Percentiles rank a stretch among this genome's conserved stretches.
phyloP scores from a whole-genome alignment of 148 eudicot species.

The Vaccinium macrocarpon region DNA sequence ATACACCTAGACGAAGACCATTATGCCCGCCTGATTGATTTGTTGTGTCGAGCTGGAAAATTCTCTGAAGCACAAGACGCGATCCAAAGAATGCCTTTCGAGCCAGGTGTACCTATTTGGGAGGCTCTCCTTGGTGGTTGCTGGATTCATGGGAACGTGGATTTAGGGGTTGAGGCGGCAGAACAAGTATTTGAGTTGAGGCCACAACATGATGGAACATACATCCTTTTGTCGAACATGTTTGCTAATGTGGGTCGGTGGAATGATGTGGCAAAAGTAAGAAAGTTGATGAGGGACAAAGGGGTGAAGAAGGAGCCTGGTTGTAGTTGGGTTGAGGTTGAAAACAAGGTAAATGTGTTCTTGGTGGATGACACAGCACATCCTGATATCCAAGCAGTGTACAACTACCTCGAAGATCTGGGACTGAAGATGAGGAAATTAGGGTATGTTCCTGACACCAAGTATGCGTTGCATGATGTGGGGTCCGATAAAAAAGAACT shows the following conservation, averaged over 20 bases:
- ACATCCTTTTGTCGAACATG: constrained; percentile 55
- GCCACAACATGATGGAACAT: constrained; percentile 61
- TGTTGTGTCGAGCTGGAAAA: constrained; percentile 60
- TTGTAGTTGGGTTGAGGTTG: constrained; percentile 69
- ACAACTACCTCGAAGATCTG: constrained; percentile 48
- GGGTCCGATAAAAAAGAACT: constrained; percentile 55
- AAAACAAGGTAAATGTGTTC: constrained; percentile 55
- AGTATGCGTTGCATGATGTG: constrained; percentile 56
- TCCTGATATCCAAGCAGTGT: constrained; percentile 55
- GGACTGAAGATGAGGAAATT: constrained; percentile 49
- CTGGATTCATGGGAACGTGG: constrained; percentile 48
- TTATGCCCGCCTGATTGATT: constrained; percentile 55
- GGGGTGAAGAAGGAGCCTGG: constrained; percentile 77
- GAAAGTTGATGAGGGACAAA: constrained; percentile 57
- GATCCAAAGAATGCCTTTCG: constrained; percentile 44
- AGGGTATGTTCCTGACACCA: constrained; percentile 61
- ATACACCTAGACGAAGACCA: constrained; percentile 61
- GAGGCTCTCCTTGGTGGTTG: constrained; percentile 69
- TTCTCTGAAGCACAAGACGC: constrained; percentile 53
- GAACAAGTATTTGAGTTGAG: constrained; percentile 39
- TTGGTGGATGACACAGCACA: constrained; percentile 56
- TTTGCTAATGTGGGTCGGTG: constrained; percentile 52
- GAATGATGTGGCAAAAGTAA: constrained; percentile 49
- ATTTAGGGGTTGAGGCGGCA: constrained; percentile 54
- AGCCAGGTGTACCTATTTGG: constrained; percentile 52